Percentiles rank a stretch among this genome's conserved stretches.
These are phyloP conservation scores for Penicillium coffeae DNA, from an alignment of 495 filamentous ascomycete genomes.

Conservation along the genomic window DNA sequence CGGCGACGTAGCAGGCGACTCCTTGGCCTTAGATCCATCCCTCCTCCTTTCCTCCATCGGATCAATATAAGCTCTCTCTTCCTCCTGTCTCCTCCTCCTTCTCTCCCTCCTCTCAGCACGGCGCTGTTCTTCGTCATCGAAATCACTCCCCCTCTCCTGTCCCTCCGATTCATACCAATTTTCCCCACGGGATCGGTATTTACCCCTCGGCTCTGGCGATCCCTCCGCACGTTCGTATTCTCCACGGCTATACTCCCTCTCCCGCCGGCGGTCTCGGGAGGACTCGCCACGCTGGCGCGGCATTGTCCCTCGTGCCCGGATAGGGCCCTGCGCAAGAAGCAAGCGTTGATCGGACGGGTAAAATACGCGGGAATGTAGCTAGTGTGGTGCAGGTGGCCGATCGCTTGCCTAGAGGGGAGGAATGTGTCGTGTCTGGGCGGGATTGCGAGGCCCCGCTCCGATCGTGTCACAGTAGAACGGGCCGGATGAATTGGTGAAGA, in stretches of 20 bases:
- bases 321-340: slow-evolving; percentile 3
- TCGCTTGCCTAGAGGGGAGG: background rate
- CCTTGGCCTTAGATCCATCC: slow-evolving; percentile 32
- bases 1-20: slow-evolving; percentile 35
- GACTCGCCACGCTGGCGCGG: slow-evolving; percentile 40
- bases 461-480: background rate
- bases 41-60: slow-evolving; percentile 21
- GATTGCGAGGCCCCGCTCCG: background rate
- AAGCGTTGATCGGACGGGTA: background rate
- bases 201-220: slow-evolving; percentile 7
- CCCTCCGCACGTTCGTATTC: slow-evolving; percentile 19
- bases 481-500: background rate
- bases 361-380: background rate
- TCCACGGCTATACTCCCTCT: slow-evolving; percentile 29
- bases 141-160: slow-evolving; percentile 1
- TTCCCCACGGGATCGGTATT: slow-evolving; percentile 23
- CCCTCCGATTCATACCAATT: slow-evolving; percentile 21
- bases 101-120: slow-evolving; percentile 14
- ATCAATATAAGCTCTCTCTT: slow-evolving; percentile 16
- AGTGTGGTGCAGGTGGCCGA: slow-evolving; percentile 1
- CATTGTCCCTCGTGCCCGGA: slow-evolving; percentile 23
- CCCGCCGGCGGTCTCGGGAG: slow-evolving; percentile 35
- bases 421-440: background rate
- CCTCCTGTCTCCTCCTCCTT: slow-evolving; percentile 9
- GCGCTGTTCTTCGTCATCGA: slow-evolving; percentile 12